These are phyloP conservation scores for Gloeostereum incarnatum DNA, from an alignment of 768 basidiomycete genomes.

Conservation along the genomic window DNA sequence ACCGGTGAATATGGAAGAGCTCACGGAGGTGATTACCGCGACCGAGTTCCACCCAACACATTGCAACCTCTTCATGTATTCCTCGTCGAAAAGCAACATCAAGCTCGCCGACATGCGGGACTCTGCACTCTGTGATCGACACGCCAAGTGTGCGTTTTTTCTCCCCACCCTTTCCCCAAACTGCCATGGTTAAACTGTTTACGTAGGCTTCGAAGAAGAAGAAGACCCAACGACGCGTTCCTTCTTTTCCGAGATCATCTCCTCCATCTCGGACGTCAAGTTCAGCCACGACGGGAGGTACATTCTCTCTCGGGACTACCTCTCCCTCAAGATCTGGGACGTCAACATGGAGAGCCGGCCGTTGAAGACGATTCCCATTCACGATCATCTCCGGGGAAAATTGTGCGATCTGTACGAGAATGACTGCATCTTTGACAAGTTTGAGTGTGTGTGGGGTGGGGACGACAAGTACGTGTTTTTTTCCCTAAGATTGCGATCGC, in stretches of 20 bases:
- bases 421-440: conserved; percentile 99
- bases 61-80: conserved; percentile 99
- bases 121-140: conserved; percentile 90
- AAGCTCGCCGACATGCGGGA: conserved; percentile 99
- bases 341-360: conserved; percentile 98
- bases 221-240: conserved; percentile 96
- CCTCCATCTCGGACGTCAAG: conserved; percentile 98
- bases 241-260: conserved; percentile 99
- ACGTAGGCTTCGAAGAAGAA: conserved; percentile 98
- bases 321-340: conserved; percentile 99
- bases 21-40: conserved; percentile 99
- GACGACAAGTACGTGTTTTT: conserved; percentile 80
- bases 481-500: conserved; percentile 3
- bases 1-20: conserved; percentile 98
- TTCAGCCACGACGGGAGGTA: conserved; percentile 97
- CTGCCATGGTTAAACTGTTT: conserved; percentile 7
- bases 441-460: conserved; percentile 97
- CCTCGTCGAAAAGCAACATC: conserved; percentile 98
- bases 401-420: conserved; percentile 99
- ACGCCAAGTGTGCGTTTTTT: conserved; percentile 79
- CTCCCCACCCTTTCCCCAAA: conserved; percentile 7
- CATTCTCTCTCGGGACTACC: conserved; percentile 93
- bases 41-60: conserved; percentile 97
- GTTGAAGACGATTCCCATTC: conserved; percentile 95
- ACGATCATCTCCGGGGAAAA: conserved; percentile 95